Base-by-base conservation (phyloP, 1,284 basidiomycete genomes). In the Ceratobasidium sp. region DNA sequence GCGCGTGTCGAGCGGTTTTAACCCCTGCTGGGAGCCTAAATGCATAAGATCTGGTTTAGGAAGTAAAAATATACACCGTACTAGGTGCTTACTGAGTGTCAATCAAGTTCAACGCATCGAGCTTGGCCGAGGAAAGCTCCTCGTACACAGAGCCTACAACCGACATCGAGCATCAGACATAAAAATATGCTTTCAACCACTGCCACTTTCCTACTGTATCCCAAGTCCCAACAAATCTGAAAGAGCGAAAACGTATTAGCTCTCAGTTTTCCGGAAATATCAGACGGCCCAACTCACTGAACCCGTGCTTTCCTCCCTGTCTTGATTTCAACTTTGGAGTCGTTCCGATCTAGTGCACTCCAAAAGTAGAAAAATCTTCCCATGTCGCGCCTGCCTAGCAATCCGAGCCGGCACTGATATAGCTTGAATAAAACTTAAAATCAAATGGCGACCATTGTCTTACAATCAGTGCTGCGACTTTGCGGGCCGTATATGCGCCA, bases 401-500 rank as follows among this genome's bases (percentile, higher is more conserved):
- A 38, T 10, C 78, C 78, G 13, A 79, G 42, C 23, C 28, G 57
- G 56, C 70, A 64, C 78, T 79, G 50, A 64, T 12, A 1, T 5
- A 28, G 12, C 23, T 26, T 12, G 33, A 26, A 23, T 9, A 61
- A 64, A 46, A 12, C 10, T 48, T 52, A 17, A 9, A 7, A 13
- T n/a, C 7, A 5, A 42, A 2, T 44, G 17, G 3, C 13, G 40
- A 56, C 73, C 17, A 26, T 20, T 12, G n/a, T 38, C 77, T 44
- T 50, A 79, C 78, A 48, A 79, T 79, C 20, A 79, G 65, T 10
- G 56, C 73, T 13, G 78, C 78, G n/a, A 79, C 78, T 52, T 78
- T 79, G 10, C 78, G 76, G 33, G 77, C 78, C n/a, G 78, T 79
- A 67, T 79, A 79, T 67, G 78, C 78, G 44, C 78, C 78, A n/a